Percentiles rank a stretch among this genome's conserved stretches.
Conservation (phyloP, 176 grass and related monocot species). For the Alopecurus myosuroides region DNA sequence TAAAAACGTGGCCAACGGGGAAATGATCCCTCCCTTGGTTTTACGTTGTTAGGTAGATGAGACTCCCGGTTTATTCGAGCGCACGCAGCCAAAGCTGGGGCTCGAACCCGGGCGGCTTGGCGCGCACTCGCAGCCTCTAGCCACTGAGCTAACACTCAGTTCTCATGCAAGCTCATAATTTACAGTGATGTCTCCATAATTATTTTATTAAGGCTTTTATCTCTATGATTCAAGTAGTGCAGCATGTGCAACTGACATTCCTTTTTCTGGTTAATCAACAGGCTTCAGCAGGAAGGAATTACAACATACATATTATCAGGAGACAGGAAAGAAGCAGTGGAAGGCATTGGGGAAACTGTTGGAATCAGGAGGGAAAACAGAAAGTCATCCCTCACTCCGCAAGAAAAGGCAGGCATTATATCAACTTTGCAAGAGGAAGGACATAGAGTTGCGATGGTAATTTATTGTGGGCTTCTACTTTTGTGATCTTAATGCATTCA, state of each 20-base stretch:
- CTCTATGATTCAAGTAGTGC: conserved; percentile 1
- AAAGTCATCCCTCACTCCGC: conserved; percentile 63
- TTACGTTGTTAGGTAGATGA: no score
- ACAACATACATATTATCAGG: conserved; percentile 66
- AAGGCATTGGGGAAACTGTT: conserved; percentile 69
- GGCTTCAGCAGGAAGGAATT: conserved; percentile 68
- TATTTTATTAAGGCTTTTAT: no score
- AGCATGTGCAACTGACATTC: not conserved
- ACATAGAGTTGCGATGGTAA: conserved; percentile 83
- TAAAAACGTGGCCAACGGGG: no score
- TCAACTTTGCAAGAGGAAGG: conserved; percentile 70
- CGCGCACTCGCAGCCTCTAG: no score
- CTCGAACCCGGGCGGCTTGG: no score
- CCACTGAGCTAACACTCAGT: no score
- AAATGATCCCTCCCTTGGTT: no score
- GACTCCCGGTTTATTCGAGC: no score
- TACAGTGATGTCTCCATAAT: not conserved
- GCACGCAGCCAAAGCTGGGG: no score
- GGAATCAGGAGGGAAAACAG: conserved; percentile 60
- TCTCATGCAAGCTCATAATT: conserved; percentile 3
- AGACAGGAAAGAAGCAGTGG: conserved; percentile 84
- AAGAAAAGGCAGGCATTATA: conserved; percentile 83
- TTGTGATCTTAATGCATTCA: not conserved
- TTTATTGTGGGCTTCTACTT: not conserved
- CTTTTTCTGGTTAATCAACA: conserved; percentile 39